phyloP scores from a whole-genome alignment of 2,329 filamentous ascomycete species.

The Aspergillus amoenus region DNA sequence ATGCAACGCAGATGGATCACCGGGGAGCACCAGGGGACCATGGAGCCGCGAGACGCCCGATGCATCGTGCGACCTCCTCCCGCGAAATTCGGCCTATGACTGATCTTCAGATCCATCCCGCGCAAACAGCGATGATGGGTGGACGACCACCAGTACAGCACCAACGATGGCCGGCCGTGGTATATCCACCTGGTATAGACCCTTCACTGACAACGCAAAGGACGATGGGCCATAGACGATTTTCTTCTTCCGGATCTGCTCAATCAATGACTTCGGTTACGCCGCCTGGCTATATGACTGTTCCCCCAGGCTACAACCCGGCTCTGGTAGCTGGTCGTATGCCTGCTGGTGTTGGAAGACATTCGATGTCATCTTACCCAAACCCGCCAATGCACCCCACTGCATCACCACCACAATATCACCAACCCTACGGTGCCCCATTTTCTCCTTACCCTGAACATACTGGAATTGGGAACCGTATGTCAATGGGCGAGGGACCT shows the following conservation, averaged over 20 bases:
- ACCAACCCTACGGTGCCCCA: conserved; percentile 24
- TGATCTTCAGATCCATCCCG: conserved; percentile 33
- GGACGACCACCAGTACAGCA: conserved; percentile 24
- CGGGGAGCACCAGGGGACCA: conserved; percentile 25
- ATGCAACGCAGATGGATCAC: conserved; percentile 30
- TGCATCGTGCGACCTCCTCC: conserved; percentile 38
- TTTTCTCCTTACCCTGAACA: conserved; percentile 30
- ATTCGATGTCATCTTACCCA: conserved; percentile 24
- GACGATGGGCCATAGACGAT: conserved; percentile 29
- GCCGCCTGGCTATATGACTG: conserved; percentile 27
- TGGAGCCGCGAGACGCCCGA: conserved; percentile 25
- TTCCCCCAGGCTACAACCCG: conserved; percentile 28
- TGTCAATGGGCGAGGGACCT: conserved; percentile 25
- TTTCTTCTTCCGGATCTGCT: conserved; percentile 33
- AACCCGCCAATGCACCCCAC: conserved; percentile 28
- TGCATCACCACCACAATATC: conserved; percentile 36
- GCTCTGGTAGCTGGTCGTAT: conserved; percentile 21
- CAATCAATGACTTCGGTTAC: conserved; percentile 26
- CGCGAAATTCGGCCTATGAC: conserved; percentile 40
- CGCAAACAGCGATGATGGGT: conserved; percentile 19
- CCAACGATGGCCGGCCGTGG: conserved; percentile 34
- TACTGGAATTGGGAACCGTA: conserved; percentile 25
- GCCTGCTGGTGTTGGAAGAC: conserved; percentile 24
- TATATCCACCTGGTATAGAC: conserved; percentile 31
- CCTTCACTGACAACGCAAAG: conserved; percentile 25